Base-by-base conservation (phyloP, 1,284 basidiomycete genomes). In the Ganoderma multipileum region DNA sequence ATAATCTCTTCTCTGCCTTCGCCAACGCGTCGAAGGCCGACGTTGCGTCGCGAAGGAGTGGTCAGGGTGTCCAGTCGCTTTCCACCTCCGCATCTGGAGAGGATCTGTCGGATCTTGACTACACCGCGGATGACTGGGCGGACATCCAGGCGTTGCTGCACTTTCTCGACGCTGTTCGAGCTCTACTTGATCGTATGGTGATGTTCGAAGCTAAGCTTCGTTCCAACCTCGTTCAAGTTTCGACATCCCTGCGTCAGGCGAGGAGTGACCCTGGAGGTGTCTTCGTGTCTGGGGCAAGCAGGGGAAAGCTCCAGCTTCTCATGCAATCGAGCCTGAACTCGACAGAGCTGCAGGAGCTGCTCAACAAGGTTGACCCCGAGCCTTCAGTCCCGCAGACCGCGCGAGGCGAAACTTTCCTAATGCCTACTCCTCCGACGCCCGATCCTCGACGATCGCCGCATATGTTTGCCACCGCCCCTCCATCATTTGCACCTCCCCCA, bases 311-410 rank as follows among this genome's bases (percentile, higher is more conserved):
- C 20, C 85, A 89, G 64, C 80, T 97, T 12, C 83, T 98, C 33
- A 88, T 90, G 64, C 93, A 95, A 74, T 96, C 94, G 1, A 82
- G 88, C 0, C 85, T 98, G 44, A 96, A 98, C 79, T 93, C 93
- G 18, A 84, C 86, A 9, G 92, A 94, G 65, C 83, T 97, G 14
- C 88, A 93, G 36, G 79, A 83, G 1, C 83, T 97, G 44, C 77
- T 96, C 41, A 85, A 88, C 52, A 80, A 79, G 61, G 78, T 87
- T 39, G 87, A 87, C 52, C 80, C 82, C 2, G 85, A 88, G 64
- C 74, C 77, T 38, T 63, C 69, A 0, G 76, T 69, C 30, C 62
- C 73, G 70, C 75, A 65, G 66, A 63, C 74, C 69, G 69, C 71
- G 14, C 65, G 66, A 44, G 71, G 71, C n/a, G 77, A 78, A 18